Base-by-base conservation (phyloP, 306 rosid species). In the Lathyrus aphaca region DNA sequence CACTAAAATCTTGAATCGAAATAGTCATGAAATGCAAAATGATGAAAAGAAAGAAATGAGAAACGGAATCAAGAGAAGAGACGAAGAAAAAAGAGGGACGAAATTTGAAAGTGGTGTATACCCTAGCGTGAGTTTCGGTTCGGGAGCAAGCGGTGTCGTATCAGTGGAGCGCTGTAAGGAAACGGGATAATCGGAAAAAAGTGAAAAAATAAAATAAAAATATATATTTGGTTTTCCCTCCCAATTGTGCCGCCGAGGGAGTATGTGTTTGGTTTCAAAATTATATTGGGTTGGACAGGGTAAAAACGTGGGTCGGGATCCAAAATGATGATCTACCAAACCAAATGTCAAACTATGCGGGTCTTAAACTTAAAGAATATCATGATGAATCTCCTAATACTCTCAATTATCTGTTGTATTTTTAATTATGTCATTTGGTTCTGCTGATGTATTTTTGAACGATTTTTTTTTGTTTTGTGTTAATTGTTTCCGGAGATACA, bases 181-280 rank as follows among this genome's bases (percentile, higher is more conserved):
- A 46, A 6, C 21, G 1, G 10, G 58, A 51, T 8, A 51, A 43
- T 43, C 49, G 54, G 54, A 9, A 23, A 11, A 23, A 54, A 54
- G 35, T 54, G 37, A 10, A 23, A 53, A 21, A 23, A 5, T 12
- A 21, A 23, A 19, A 19, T 50, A 16, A 25, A 54, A 54, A 7
- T 35, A 2, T 35, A 6, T 11, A 54, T 23, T 54, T 54, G 16
- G 60, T 50, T 54, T 53, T 54, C 60, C 60, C 60, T 54, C 60
- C 60, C 1, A 9, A 54, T 11, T 54, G 60, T 54, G 16, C 60
- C 60, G 60, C 60, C 25, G 29, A 18, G 27, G 56, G 56, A 50
- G 27, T 7, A 25, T 48, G 2, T 48, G 11, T 9, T 48, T 48
- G 53, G 21, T 54, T 54, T 54, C 35, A 32, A 54, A 54, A 23